phyloP scores from a whole-genome alignment of 805 yeast genomes.

The Candida sanyiensis region DNA sequence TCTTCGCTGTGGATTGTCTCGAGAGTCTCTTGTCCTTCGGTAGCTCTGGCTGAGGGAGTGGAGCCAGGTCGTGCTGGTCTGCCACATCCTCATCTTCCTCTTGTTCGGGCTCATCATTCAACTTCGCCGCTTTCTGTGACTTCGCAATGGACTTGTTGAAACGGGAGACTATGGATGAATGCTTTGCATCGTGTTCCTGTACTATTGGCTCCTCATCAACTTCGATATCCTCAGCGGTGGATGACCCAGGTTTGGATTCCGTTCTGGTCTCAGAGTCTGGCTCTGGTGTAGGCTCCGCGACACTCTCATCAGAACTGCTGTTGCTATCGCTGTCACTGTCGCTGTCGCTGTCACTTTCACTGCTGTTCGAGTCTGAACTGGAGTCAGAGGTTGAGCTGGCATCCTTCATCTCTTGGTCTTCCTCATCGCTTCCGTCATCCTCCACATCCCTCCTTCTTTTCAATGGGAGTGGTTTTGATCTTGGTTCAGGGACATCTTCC shows the following conservation, averaged over 20 bases:
- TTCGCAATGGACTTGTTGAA: conserved; percentile 40
- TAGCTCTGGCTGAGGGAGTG: conserved; percentile 79
- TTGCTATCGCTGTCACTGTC: conserved; percentile 21
- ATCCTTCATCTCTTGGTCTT: conserved; percentile 10
- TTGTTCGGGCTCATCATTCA: neutral
- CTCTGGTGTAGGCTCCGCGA: neutral
- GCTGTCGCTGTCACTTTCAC: conserved; percentile 19
- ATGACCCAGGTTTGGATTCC: conserved; percentile 16
- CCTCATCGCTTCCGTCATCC: conserved; percentile 13
- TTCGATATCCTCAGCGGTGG: conserved; percentile 6
- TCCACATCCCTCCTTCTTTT: conserved; percentile 23
- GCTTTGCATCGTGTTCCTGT: conserved; percentile 34
- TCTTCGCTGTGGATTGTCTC: conserved; percentile 30
- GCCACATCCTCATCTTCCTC: conserved; percentile 17
- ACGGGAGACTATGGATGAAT: conserved; percentile 45
- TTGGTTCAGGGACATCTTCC: conserved; percentile 5
- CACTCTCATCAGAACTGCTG: conserved; percentile 10
- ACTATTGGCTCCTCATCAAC: conserved; percentile 18
- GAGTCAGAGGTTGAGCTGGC: conserved; percentile 1
- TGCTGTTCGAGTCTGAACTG: conserved; percentile 16
- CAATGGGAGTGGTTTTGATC: neutral
- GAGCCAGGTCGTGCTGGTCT: conserved; percentile 46
- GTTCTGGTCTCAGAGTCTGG: conserved; percentile 11
- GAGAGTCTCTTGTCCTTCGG: conserved; percentile 45
- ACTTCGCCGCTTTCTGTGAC: conserved; percentile 7